Evolutionary conservation across 352 stramenopile species (phyloP), one percentile per base, ranked within the genome.

Genomic region (Hyaloperonospora brassicae): DNA sequence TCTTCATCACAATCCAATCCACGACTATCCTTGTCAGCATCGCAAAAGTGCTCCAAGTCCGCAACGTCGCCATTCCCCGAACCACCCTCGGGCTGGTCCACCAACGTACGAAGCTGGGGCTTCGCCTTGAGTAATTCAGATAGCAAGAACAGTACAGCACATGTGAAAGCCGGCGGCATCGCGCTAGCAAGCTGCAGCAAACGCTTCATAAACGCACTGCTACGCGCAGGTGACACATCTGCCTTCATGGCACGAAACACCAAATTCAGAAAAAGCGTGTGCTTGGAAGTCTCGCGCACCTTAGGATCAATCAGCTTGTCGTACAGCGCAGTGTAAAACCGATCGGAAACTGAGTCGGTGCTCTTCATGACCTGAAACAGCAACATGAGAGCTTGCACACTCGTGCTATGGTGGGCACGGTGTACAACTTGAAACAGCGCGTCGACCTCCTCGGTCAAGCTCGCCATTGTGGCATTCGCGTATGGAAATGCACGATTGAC

Each of bases 401-500:
- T 87, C n/a, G 96, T 97, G 35, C 75, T 79, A 43, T 97, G 95
- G 59, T 86, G 80, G 6, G 82, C 90, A 42, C 84, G 68, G 47
- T 88, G 81, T 35, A 90, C 81, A n/a, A 93, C 80, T 41, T 73
- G 71, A 50, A 93, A 92, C 38, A 93, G 60, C 56, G 79, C 72
- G 57, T 89, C 73, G 39, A 94, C 89, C 50, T 94, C 81, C 14
- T 82, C 50, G 12, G 76, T 64, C 9, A 92, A 85, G 36, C 88
- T 71, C 7, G 75, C 68, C n/a, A 78, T 83, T 22, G 80, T 90
- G 13, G 70, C 63, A 7, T 75, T 72, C 1, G 85, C 79, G 60
- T 98, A 99, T 17, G 96, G 97, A 67, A 98, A 97, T 38, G 96
- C 96, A 49, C 96, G 88, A 77, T 98, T 98, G n/a, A 99, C 94